Percentiles rank a stretch among this genome's conserved stretches.
Evolutionary conservation across 768 basidiomycete genomes (phyloP).

Genomic region (Mycena chlorophos): DNA sequence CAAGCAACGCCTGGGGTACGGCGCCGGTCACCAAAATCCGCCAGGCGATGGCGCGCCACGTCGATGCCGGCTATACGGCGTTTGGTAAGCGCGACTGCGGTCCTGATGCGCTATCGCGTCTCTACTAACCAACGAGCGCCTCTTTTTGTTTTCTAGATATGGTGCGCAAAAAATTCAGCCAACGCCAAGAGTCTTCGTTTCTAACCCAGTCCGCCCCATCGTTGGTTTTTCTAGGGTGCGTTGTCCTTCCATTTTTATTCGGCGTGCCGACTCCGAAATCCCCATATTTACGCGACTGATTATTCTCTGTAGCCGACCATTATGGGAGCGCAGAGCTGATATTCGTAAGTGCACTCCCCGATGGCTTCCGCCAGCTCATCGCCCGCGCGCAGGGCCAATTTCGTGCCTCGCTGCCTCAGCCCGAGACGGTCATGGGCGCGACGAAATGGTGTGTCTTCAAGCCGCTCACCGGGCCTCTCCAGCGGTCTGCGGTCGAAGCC

Average conservation of each 20-base stretch:
- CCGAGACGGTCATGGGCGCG: conserved; percentile 58
- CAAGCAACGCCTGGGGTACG: conserved; percentile 20
- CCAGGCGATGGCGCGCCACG: conserved; percentile 13
- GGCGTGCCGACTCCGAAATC: neutral
- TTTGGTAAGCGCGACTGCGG: too few relatives aligned
- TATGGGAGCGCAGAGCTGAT: conserved; percentile 83
- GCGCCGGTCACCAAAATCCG: conserved; percentile 16
- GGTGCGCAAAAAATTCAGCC: conserved; percentile 2
- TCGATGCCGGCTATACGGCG: conserved; percentile 5
- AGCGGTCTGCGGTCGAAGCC: conserved; percentile 57
- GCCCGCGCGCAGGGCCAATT: conserved; percentile 62
- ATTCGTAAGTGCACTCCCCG: conserved; percentile 54
- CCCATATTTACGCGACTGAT: conserved; percentile 2
- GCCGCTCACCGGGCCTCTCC: conserved; percentile 37
- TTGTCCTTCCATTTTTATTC: neutral
- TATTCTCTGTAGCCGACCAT: conserved; percentile 85
- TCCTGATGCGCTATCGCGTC: neutral
- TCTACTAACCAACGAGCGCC: neutral
- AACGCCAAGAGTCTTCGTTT: neutral
- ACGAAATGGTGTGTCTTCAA: conserved; percentile 89
- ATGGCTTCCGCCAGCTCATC: conserved; percentile 1
- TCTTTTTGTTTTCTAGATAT: conserved; percentile 4
- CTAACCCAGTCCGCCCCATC: neutral
- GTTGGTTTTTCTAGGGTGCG: conserved; percentile 9
- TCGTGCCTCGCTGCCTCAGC: conserved; percentile 43